A percentile compares a stretch with the other conserved stretches of the same genome.
Evolutionary conservation across 257 asterid genomes (phyloP).

Genomic region (Penstemon eatonii): DNA sequence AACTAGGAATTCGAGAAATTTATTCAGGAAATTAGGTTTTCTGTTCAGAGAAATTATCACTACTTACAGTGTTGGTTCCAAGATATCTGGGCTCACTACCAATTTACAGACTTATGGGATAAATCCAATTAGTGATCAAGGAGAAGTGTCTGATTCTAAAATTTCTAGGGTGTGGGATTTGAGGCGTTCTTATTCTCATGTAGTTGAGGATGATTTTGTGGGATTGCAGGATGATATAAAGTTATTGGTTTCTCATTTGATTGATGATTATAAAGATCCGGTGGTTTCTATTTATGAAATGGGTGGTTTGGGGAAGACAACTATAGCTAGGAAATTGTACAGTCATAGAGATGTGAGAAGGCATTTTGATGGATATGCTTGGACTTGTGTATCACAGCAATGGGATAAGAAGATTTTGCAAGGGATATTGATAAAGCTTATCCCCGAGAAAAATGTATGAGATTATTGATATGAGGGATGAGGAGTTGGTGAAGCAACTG

Average conservation of each 20-base stretch:
- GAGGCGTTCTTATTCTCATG: conserved; percentile 40
- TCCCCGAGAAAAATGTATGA: conserved; percentile 31
- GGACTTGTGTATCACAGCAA: conserved; percentile 39
- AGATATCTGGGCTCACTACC: conserved; percentile 25
- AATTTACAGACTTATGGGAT: conserved; percentile 33
- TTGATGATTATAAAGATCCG: conserved; percentile 23
- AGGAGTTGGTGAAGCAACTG: conserved; percentile 36
- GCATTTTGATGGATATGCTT: conserved; percentile 39
- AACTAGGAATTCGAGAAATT: conserved; percentile 18
- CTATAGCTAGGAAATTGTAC: conserved; percentile 43
- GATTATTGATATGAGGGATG: conserved; percentile 37
- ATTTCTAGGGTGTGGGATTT: conserved; percentile 18
- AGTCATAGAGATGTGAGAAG: conserved; percentile 30
- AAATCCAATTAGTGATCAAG: conserved; percentile 8
- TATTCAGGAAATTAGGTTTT: conserved; percentile 13
- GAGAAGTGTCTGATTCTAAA: not conserved
- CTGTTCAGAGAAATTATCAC: conserved; percentile 20
- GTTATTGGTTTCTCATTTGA: conserved; percentile 27
- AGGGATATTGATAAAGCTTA: conserved; percentile 35
- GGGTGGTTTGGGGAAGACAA: conserved; percentile 49
- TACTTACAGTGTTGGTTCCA: conserved; percentile 32
- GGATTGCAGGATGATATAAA: conserved; percentile 35
- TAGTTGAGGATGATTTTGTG: conserved; percentile 38
- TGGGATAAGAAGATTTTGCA: conserved; percentile 38
- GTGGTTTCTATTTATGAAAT: conserved; percentile 40